Evolutionary conservation across 225 moss, liverwort and hornwort species (phyloP).

Genomic region (Straminergon stramineum): DNA sequence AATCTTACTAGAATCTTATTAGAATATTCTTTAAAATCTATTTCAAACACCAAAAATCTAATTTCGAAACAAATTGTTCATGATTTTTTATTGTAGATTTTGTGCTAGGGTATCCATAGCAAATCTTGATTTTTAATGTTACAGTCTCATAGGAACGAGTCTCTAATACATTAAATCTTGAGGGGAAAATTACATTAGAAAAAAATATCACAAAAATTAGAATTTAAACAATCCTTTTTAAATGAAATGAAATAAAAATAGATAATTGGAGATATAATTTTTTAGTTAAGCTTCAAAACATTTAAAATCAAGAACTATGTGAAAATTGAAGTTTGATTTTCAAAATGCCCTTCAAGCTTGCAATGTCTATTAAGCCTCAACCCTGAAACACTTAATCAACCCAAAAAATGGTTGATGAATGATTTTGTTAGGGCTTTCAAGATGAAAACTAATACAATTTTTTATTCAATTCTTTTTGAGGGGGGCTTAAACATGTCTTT

Average conservation of each 20-base stretch:
- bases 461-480: neutral
- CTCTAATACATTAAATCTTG: no score
- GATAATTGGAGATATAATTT: neutral
- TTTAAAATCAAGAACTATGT: neutral
- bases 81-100: neutral
- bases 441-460: no score
- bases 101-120: accelerated
- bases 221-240: accelerated
- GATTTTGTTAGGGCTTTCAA: accelerated
- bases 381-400: accelerated
- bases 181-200: accelerated
- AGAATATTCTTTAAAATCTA: neutral
- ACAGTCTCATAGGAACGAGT: accelerated
- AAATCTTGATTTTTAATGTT: neutral
- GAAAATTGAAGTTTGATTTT: neutral
- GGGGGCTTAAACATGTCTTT: neutral
- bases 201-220: neutral
- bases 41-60: neutral
- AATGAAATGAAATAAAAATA: neutral
- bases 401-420: neutral
- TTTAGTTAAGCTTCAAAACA: neutral
- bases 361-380: neutral
- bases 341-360: accelerated
- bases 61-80: neutral
- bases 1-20: accelerated